These are phyloP conservation scores for Euphorbia neoarborescens DNA, from an alignment of 441 rosid genomes.

Conservation along the genomic window DNA sequence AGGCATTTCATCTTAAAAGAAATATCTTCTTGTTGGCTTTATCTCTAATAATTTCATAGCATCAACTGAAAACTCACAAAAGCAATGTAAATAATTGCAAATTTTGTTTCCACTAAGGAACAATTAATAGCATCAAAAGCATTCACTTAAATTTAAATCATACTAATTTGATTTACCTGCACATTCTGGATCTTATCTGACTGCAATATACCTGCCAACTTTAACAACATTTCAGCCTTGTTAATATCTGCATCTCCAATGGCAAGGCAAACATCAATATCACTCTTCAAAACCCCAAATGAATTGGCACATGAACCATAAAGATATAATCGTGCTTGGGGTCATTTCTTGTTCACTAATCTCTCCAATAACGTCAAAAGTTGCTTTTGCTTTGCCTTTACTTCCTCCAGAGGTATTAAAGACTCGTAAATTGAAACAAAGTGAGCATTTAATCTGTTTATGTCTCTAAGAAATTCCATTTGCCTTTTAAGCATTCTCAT, in stretches of 20 bases:
- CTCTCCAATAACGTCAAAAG: constrained; percentile 53
- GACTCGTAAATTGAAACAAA: constrained; percentile 63
- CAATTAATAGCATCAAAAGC: background rate
- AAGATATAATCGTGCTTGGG: constrained; percentile 63
- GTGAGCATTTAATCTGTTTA: constrained; percentile 42
- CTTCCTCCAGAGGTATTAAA: constrained; percentile 68
- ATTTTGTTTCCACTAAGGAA: background rate
- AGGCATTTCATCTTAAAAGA: background rate
- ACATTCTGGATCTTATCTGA: constrained; percentile 77
- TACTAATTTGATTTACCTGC: constrained; percentile 46
- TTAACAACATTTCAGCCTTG: constrained; percentile 64
- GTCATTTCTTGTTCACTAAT: constrained; percentile 77
- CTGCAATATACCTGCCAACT: constrained; percentile 74
- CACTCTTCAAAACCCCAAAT: constrained; percentile 84
- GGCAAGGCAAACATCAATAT: constrained; percentile 86
- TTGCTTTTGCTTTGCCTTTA: constrained; percentile 70
- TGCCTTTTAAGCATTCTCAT: constrained; percentile 47
- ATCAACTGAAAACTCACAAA: background rate
- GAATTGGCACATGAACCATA: constrained; percentile 95
- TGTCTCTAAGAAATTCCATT: constrained; percentile 55
- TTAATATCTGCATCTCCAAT: constrained; percentile 43
- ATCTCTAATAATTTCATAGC: background rate
- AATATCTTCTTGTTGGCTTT: background rate
- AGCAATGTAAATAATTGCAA: background rate
- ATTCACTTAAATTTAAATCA: background rate